phyloP scores from a whole-genome alignment of 2,329 filamentous ascomycete species.

The Botrytis squamosa region DNA sequence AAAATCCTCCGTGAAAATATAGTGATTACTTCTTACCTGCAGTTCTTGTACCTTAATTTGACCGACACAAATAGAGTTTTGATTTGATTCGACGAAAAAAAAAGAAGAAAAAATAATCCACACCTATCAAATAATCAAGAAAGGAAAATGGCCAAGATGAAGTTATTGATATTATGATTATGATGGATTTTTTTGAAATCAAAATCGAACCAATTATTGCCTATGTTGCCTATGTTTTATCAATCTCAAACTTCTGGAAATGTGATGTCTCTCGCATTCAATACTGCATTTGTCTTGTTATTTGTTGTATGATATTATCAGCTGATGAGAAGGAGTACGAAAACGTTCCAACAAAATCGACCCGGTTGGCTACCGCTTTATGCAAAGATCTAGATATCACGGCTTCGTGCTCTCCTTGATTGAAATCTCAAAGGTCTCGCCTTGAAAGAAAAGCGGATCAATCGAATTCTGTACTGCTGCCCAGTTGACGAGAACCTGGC shows the following conservation, averaged over 20 bases:
- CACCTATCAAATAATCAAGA: neutral
- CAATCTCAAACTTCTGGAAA: neutral
- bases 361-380: constrained; percentile 21
- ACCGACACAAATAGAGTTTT: neutral
- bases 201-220: neutral
- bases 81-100: neutral
- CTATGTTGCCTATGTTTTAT: neutral
- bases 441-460: constrained; percentile 18
- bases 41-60: constrained; percentile 13
- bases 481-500: constrained; percentile 22
- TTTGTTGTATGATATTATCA: constrained; percentile 12
- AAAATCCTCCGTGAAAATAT: constrained; percentile 2
- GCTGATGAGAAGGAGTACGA: constrained; percentile 12
- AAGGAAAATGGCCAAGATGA: neutral
- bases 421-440: constrained; percentile 7
- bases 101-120: neutral
- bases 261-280: neutral
- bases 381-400: constrained; percentile 18
- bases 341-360: constrained; percentile 1
- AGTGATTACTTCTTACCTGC: constrained; percentile 1
- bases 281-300: neutral
- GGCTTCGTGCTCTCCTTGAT: constrained; percentile 5
- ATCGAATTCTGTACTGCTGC: constrained; percentile 21
- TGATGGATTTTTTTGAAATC: neutral
- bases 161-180: neutral